Base-by-base conservation (phyloP, 208 protist species). In the Crithidia fasciculata region DNA sequence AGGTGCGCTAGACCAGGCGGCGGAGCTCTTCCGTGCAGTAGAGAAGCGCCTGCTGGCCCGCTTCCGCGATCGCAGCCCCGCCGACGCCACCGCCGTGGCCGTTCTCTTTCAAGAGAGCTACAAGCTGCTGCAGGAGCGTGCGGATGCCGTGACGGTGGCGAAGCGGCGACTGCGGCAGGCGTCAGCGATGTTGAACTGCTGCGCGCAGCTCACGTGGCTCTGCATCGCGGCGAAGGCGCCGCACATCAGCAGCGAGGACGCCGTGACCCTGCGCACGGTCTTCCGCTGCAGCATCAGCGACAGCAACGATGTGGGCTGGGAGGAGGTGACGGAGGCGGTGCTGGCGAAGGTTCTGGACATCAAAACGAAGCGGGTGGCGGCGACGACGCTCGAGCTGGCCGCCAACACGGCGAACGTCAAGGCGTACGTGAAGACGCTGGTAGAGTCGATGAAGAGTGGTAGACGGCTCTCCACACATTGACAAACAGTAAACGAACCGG, bases 41-140 rank as follows among this genome's bases (percentile, higher is more conserved):
- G 86, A 99, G 80, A 98, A 98, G 84, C 87, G 96, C 4, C 76
- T 98, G 13, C 74, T 98, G 6, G 77, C 88, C 5, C 76, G 95
- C 37, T 97, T 96, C 69, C 95, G 97, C 36, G 95, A 98, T 64
- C 80, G 87, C 19, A 98, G 92, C 76, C 94, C 95, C 9, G 79
- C 81, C 15, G 81, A 85, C 37, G 64, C 90, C 5, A 77, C 86
- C 4, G 82, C 88, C n/a, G 76, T 98, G n/a, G 83, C 89, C 16
- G 54, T 82, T 10, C 87, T 98, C 7, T 90, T 98, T 45, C 78
- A 93, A 36, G 85, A 93, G 41, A 90, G 86, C 56, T 97, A 96
- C 77, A 55, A 43, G 4, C 70, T 87, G 16, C 66, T 98, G 40
- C 77, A 94, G 57, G 62, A 76, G 49, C 59, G 78, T 15, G 76